A percentile compares a stretch with the other conserved stretches of the same genome.
These are phyloP conservation scores for Epichloe baconii DNA, from an alignment of 2,329 filamentous ascomycete species.

Conservation along the genomic window DNA sequence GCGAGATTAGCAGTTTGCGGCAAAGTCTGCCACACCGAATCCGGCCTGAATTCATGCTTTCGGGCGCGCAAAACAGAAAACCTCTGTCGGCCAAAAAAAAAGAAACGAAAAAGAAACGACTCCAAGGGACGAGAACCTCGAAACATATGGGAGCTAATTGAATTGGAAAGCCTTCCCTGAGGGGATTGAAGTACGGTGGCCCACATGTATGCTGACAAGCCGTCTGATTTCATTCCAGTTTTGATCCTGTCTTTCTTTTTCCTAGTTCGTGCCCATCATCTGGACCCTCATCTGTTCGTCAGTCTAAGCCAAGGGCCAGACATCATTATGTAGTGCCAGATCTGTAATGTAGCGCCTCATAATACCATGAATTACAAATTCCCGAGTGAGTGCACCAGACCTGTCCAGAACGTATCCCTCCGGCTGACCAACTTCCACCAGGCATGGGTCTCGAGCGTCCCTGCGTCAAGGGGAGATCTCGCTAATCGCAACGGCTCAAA, in stretches of 20 bases:
- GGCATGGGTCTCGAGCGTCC: not conserved
- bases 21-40: not conserved
- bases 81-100: too few species aligned
- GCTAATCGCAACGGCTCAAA: conserved; percentile 8
- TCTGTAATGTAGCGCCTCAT: not conserved
- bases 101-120: too few species aligned
- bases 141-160: not conserved
- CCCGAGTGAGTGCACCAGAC: not conserved
- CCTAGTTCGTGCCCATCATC: not conserved
- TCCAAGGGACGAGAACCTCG: not conserved
- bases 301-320: not conserved
- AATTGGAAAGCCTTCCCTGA: not conserved
- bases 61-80: too few species aligned
- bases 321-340: not conserved
- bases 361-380: not conserved
- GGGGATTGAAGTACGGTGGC: not conserved
- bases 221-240: too few species aligned
- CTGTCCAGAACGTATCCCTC: not conserved
- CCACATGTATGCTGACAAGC: not conserved
- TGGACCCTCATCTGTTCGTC: not conserved
- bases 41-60: too few species aligned
- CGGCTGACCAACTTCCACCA: not conserved
- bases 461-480: conserved; percentile 8
- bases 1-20: not conserved
- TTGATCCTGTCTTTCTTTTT: not conserved